Evolutionary conservation across 2,329 filamentous ascomycete species (phyloP).

Genomic region (Cadophora gregata): DNA sequence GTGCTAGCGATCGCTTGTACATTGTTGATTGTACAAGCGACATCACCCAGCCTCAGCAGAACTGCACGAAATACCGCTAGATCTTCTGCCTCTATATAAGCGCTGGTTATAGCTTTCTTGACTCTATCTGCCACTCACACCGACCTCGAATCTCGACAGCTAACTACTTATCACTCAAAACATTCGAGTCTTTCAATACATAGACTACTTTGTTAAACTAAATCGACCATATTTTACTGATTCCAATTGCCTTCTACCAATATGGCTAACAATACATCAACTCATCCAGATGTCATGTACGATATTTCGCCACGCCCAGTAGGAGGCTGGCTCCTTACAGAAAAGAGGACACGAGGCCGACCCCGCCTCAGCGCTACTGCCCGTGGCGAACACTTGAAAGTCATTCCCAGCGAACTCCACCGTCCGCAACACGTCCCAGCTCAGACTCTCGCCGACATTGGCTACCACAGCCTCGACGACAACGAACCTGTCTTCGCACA

Average conservation of each 20-base stretch:
- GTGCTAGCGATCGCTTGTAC: too few species aligned
- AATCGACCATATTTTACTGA: not conserved
- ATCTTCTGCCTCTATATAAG: too few species aligned
- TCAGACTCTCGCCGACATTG: not conserved
- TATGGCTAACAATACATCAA: not conserved
- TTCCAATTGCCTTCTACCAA: too few species aligned
- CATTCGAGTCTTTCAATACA: too few species aligned
- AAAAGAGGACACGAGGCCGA: not conserved
- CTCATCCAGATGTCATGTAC: constrained; percentile 2
- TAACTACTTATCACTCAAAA: too few species aligned
- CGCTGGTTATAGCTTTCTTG: too few species aligned
- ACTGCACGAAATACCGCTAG: too few species aligned
- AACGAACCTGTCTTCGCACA: constrained; percentile 6
- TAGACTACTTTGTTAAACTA: too few species aligned
- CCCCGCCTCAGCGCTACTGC: constrained; percentile 5
- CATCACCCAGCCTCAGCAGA: too few species aligned
- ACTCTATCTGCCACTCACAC: too few species aligned
- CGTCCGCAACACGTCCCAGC: not conserved
- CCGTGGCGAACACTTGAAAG: constrained; percentile 7
- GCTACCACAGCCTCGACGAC: constrained; percentile 15
- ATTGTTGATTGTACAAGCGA: too few species aligned
- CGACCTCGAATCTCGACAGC: too few species aligned
- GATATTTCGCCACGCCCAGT: not conserved
- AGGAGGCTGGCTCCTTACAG: constrained; percentile 3
- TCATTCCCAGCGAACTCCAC: constrained; percentile 3